Conservation (phyloP, 2,329 filamentous ascomycete species). For the Grosmannia huntii region DNA sequence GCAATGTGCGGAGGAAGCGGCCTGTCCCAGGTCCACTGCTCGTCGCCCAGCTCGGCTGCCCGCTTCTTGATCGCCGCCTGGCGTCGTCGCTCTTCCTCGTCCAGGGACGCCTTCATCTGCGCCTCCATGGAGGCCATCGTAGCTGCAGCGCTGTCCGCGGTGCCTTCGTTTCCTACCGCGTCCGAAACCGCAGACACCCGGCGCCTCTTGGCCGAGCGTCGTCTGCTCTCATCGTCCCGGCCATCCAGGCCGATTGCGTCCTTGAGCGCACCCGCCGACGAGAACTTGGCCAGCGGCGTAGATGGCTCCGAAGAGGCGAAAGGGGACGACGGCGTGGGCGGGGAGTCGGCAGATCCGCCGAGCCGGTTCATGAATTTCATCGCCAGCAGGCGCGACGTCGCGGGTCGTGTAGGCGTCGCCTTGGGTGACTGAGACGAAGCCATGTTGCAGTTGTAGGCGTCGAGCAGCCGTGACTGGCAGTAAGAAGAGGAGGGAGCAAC, state of each 20-base stretch:
- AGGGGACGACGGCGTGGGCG: slow-evolving; percentile 3
- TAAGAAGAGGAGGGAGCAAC: background rate
- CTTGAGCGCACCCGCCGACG: slow-evolving; percentile 25
- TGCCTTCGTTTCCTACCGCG: no score
- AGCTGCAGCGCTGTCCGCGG: slow-evolving; percentile 16
- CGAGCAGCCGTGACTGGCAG: background rate
- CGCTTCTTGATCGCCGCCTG: slow-evolving; percentile 48
- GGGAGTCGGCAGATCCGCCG: slow-evolving; percentile 34
- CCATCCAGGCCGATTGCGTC: background rate
- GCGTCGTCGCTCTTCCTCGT: slow-evolving; percentile 54
- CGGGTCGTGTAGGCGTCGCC: slow-evolving; percentile 29
- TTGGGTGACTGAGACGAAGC: slow-evolving; percentile 7
- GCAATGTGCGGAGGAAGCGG: slow-evolving; percentile 16
- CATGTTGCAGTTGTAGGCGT: background rate
- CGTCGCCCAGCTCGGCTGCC: slow-evolving; percentile 52
- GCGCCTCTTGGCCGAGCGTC: slow-evolving; percentile 49
- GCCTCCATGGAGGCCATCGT: slow-evolving; percentile 40
- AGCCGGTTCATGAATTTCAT: slow-evolving; percentile 99
- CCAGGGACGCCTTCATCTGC: slow-evolving; percentile 49
- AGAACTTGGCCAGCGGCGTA: slow-evolving; percentile 22
- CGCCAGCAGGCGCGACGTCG: slow-evolving; percentile 72
- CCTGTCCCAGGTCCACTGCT: slow-evolving; percentile 61
- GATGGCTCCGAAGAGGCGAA: slow-evolving; percentile 22
- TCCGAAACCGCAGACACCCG: slow-evolving; percentile 22
- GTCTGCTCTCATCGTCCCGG: background rate